A percentile compares a stretch with the other conserved stretches of the same genome.
These are phyloP conservation scores for Asterophora lycoperdoides DNA, from an alignment of 768 basidiomycete species.

Conservation along the genomic window DNA sequence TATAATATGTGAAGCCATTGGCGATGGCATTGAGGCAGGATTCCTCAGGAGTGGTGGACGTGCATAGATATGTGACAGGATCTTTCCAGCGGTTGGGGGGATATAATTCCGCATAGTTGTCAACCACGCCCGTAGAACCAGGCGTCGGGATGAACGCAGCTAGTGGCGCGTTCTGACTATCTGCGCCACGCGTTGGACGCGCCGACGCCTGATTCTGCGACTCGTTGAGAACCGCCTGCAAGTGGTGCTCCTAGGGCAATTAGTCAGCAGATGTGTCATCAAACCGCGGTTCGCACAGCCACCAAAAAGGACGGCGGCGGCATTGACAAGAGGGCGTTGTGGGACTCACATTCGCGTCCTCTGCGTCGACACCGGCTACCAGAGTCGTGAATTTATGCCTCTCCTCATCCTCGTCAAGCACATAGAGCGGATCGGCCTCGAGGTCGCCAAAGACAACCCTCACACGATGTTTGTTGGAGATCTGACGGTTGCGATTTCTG, in stretches of 20 bases:
- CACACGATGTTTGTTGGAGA: conserved; percentile 88
- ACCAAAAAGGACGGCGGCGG: conserved; percentile 40
- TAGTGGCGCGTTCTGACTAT: conserved; percentile 29
- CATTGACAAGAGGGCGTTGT: conserved; percentile 26
- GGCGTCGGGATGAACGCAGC: conserved; percentile 89
- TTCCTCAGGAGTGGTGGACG: conserved; percentile 85
- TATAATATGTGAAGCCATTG: conserved; percentile 80
- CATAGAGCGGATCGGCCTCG: conserved; percentile 71
- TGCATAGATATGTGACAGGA: conserved; percentile 70
- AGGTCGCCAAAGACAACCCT: conserved; percentile 77
- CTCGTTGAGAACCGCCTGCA: conserved; percentile 46
- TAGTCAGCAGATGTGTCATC: conserved; percentile 42
- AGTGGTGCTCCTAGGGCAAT: conserved; percentile 47
- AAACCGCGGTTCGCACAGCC: conserved; percentile 49
- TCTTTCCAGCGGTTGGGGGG: conserved; percentile 69
- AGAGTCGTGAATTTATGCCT: conserved; percentile 65
- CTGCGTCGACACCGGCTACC: conserved; percentile 86
- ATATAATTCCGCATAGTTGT: conserved; percentile 77
- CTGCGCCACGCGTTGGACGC: conserved; percentile 22
- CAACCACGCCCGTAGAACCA: conserved; percentile 75
- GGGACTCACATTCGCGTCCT: conserved; percentile 85
- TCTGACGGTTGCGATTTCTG: conserved; percentile 65
- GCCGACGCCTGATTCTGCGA: conserved; percentile 23
- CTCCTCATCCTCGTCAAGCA: conserved; percentile 84
- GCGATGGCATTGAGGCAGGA: conserved; percentile 53